Conservation (phyloP, 2,329 filamentous ascomycete genomes). For the Coniochaeta pulveracea region DNA sequence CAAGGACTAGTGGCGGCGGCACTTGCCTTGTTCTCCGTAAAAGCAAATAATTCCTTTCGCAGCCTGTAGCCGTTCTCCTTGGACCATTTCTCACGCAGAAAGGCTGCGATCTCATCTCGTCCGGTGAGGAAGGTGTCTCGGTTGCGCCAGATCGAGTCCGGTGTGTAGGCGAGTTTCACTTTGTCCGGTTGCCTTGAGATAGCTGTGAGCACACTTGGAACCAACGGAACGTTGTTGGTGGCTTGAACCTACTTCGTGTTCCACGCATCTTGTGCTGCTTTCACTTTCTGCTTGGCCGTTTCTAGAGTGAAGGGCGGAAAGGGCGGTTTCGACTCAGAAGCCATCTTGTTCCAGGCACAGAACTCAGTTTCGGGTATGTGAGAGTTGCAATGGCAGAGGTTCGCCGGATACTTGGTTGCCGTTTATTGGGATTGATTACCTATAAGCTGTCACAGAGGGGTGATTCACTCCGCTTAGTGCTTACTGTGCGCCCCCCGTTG, state of each 20-base stretch:
- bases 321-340: conserved; percentile 24
- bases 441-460: no score
- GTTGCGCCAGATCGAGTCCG: conserved; percentile 73
- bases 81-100: conserved; percentile 64
- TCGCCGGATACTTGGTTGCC: no score
- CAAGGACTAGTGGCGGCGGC: not conserved
- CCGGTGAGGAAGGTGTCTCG: conserved; percentile 59
- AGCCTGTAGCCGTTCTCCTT: conserved; percentile 61
- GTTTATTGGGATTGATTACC: no score
- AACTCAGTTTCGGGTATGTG: no score
- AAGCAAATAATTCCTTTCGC: conserved; percentile 76
- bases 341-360: no score
- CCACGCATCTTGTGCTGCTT: conserved; percentile 74
- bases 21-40: conserved; percentile 49
- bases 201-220: not conserved
- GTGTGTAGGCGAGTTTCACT: conserved; percentile 64
- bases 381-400: no score
- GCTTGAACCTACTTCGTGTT: conserved; percentile 55
- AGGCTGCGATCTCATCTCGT: conserved; percentile 53
- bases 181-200: conserved; percentile 46
- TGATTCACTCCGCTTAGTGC: no score
- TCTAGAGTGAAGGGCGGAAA: conserved; percentile 65
- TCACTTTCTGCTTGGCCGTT: conserved; percentile 65
- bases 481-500: no score
- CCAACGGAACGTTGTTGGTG: no score